Evolutionary conservation across 2,329 filamentous ascomycete genomes (phyloP).

Genomic region (Elsinoe ampelina): DNA sequence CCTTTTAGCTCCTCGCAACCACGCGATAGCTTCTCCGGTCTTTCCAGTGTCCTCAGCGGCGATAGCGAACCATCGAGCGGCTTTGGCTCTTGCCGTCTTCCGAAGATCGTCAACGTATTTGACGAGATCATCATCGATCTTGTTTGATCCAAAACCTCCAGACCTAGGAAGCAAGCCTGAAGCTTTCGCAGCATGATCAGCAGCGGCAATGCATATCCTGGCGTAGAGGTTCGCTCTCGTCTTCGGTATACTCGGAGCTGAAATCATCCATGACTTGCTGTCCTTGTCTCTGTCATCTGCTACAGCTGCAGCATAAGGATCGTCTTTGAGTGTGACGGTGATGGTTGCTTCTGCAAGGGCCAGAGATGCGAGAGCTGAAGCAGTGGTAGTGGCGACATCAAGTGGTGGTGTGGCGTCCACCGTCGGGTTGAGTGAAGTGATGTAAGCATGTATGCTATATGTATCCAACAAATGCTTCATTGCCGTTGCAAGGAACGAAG

Average conservation of each 20-base stretch:
- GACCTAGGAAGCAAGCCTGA: slow-evolving; percentile 39
- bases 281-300: slow-evolving; percentile 72
- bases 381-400: slow-evolving; percentile 36
- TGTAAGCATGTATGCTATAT: slow-evolving; percentile 65
- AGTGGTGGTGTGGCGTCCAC: slow-evolving; percentile 25
- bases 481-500: slow-evolving; percentile 59
- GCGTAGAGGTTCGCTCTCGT: slow-evolving; percentile 84
- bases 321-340: slow-evolving; percentile 83
- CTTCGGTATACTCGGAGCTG: slow-evolving; percentile 75
- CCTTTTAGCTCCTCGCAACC: slow-evolving; percentile 67
- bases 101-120: slow-evolving; percentile 69
- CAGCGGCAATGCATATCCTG: slow-evolving; percentile 74
- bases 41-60: slow-evolving; percentile 77
- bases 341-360: slow-evolving; percentile 82
- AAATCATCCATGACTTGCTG: slow-evolving; percentile 95
- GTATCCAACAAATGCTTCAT: slow-evolving; percentile 71
- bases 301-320: slow-evolving; percentile 78
- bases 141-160: slow-evolving; percentile 31
- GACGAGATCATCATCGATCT: slow-evolving; percentile 56
- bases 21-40: slow-evolving; percentile 76
- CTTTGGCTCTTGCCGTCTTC: slow-evolving; percentile 68
- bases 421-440: slow-evolving; percentile 40
- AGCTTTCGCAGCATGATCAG: slow-evolving; percentile 76
- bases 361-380: slow-evolving; percentile 45
- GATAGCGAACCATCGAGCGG: slow-evolving; percentile 82